Evolutionary conservation across 2,329 filamentous ascomycete species (phyloP), one percentile per base, ranked within the genome.

Genomic region (Chrysosporium keratinophilum): DNA sequence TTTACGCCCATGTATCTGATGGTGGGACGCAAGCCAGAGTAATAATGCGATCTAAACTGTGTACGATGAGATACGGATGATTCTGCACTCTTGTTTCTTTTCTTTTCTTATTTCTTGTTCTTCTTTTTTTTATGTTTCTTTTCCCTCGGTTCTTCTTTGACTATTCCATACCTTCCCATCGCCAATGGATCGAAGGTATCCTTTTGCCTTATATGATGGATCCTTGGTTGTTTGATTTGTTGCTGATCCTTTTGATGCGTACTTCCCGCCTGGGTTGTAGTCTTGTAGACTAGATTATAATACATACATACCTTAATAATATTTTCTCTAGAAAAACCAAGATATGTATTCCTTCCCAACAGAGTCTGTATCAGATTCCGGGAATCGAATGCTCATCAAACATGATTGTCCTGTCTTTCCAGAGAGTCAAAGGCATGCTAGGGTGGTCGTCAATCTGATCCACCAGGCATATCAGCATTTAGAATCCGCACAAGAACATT

Each of bases 1-100:
- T 97, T 97, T 74, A 97, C 91, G 1, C 91, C 91, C 54, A 97
- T 97, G 91, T 96, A 95, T 74, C 76, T 97, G 66, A 96, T 96
- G 88, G 81, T 96, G 56, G 91, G 82, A 57, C 83, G 87, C 73
- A 96, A 96, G 78, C 88, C 91, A 41, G 65, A 71, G 65, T 70
- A 68, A 66, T 70, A 68, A 66, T 46, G 33, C 15, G 20, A 35
- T 42, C 7, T 31, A 9, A 44, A 23, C 17, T 4, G 15, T 49
- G 34, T 41, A 43, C 44, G 39, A 42, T 15, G 19, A 37, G 49
- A 44, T 33, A n/a, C 28, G 40, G 33, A 44, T 42, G 28, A 51
- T 37, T 10, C 28, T 51, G 40, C 33, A n/a, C n/a, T 45, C 34
- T 19, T 23, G 2, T 42, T 31, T 49, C 12, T 14, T 14, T 23